Evolutionary conservation across 2,329 filamentous ascomycete species (phyloP), one percentile per base, ranked within the genome.

Genomic region (Colletotrichum tamarilloi): DNA sequence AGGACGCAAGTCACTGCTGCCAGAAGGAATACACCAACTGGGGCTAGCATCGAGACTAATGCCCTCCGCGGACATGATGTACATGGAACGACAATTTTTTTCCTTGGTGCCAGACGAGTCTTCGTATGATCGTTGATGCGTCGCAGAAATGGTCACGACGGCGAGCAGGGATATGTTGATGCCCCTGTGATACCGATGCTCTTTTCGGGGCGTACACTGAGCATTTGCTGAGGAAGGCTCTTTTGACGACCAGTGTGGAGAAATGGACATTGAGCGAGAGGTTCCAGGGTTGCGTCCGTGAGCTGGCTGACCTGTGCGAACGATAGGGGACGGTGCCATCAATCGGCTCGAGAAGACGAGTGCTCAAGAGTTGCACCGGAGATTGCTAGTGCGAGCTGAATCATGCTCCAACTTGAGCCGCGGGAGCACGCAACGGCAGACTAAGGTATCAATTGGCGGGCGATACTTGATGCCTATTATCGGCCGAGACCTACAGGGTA

Each of bases 1-100:
- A 64, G 46, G 46, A 69, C 42, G 42, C 65, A 52, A 57, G 65
- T 68, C 53, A 72, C 52, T 63, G 22, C 67, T 52, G 28, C 14
- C 26, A 56, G 53, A 52, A 46, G 26, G 14, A 46, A 46, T 19
- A 55, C 32, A 56, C 46, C 66, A 35, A 26, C 53, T 55, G 60
- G 30, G 63, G 57, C 68, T 57, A 72, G 68, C 56, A 72, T 72
- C 56, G 57, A 68, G 32, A 57, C 64, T 72, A 62, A 69, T 52
- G 52, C 63, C 42, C 52, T 42, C 38, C 6, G 42, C n/a, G 28
- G 59, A 32, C 64, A 55, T 71, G 62, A 60, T 71, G 55, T 60
- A 67, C 62, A 71, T 60, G 42, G n/a, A 57, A 22, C 24, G 30
- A 42, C 52, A 42, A 42, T 67, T 24, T 26, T 57, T 53, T 67